Evolutionary conservation across 225 moss, liverwort and hornwort genomes (phyloP).

Genomic region (Climacium dendroides): DNA sequence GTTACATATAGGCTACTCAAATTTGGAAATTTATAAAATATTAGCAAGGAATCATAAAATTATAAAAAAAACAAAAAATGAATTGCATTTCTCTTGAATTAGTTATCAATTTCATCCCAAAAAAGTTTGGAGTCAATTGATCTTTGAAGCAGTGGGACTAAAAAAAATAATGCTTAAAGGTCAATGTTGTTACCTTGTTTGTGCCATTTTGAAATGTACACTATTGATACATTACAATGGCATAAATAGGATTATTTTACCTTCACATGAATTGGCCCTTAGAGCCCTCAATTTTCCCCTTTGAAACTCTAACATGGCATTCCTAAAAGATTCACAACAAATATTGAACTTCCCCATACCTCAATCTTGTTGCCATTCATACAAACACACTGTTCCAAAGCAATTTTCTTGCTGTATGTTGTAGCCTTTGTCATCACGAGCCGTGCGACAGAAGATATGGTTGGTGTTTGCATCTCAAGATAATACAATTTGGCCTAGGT

Average conservation of each 20-base stretch:
- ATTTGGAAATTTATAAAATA: background rate
- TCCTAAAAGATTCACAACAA: background rate
- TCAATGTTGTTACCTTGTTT: background rate
- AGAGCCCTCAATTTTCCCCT: accelerated
- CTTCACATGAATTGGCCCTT: accelerated
- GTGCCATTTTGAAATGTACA: background rate
- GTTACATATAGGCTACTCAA: accelerated
- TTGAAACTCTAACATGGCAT: background rate
- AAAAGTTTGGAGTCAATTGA: background rate
- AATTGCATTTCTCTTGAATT: background rate
- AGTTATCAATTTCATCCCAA: accelerated
- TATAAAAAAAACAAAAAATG: too few relatives aligned
- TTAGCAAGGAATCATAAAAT: accelerated
- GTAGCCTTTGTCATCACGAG: background rate
- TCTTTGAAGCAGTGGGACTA: background rate
- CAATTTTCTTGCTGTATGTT: accelerated
- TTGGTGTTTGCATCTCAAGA: accelerated
- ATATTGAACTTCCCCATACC: accelerated
- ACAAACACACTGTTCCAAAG: accelerated
- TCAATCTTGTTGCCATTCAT: background rate
- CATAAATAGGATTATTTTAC: background rate
- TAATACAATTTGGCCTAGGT: background rate
- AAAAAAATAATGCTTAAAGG: accelerated
- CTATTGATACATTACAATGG: background rate
- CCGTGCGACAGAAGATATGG: accelerated